Percentiles rank a stretch among this genome's conserved stretches.
Evolutionary conservation across 495 filamentous ascomycete species (phyloP).

Genomic region (Pyrenula massariospora): DNA sequence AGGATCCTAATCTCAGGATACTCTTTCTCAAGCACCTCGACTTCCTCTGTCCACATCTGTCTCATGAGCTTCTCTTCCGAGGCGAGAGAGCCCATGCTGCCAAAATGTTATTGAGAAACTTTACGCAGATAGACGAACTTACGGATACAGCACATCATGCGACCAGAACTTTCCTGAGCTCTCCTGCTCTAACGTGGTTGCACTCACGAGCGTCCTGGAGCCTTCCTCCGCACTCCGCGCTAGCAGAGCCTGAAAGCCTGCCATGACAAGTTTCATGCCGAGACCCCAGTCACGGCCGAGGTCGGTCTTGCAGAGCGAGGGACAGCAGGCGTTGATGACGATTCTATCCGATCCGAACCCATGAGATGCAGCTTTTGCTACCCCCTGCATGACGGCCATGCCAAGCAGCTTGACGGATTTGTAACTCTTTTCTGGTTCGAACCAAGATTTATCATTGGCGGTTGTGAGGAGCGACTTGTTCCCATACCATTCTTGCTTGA

Average conservation of each 20-base stretch:
- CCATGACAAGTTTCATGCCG: constrained; percentile 2
- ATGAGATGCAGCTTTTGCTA: constrained; percentile 4
- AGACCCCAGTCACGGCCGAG: constrained; percentile 9
- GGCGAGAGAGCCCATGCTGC: too few species aligned
- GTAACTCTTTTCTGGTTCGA: constrained; percentile 5
- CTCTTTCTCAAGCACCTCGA: too few species aligned
- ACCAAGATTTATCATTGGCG: background rate
- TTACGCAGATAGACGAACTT: too few species aligned
- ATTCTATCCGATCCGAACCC: constrained; percentile 2
- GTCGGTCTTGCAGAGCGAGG: constrained; percentile 16
- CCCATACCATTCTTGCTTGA: background rate
- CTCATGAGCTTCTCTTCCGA: too few species aligned
- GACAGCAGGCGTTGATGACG: constrained; percentile 17
- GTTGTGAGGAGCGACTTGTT: background rate
- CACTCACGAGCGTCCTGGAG: constrained; percentile 14
- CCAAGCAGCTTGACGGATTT: constrained; percentile 11
- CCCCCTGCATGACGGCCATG: constrained; percentile 8
- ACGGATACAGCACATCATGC: too few species aligned
- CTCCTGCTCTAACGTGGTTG: constrained; percentile 13
- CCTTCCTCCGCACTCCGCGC: constrained; percentile 14
- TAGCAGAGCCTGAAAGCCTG: constrained; percentile 2
- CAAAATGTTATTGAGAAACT: too few species aligned
- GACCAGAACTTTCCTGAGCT: too few species aligned
- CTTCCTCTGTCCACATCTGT: too few species aligned
- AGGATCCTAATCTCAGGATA: too few species aligned